Evolutionary conservation across 2,329 filamentous ascomycete species (phyloP).

Genomic region (Aspergillus persii): DNA sequence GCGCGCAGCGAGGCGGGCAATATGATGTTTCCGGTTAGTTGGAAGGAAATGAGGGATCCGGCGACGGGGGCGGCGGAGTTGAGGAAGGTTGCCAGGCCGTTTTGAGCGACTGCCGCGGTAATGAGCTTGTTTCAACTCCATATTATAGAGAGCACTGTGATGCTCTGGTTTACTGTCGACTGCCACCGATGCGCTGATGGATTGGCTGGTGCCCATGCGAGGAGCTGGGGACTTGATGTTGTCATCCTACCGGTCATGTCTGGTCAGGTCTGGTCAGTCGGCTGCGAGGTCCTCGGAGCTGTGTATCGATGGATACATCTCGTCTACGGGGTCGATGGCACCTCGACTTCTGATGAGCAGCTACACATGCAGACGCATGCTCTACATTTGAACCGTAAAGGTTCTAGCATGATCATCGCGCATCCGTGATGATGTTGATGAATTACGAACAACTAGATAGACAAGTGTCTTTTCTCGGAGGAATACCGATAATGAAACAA

Average conservation of each 20-base stretch:
- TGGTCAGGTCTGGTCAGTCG: background rate
- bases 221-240: background rate
- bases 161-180: no score
- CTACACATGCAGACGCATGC: background rate
- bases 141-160: no score
- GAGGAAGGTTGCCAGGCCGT: constrained; percentile 92
- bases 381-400: background rate
- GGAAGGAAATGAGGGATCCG: constrained; percentile 90
- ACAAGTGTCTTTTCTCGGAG: background rate
- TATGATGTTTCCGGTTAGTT: constrained; percentile 88
- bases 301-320: background rate
- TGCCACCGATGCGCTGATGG: no score
- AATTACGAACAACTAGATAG: background rate
- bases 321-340: no score
- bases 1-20: constrained; percentile 84
- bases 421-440: background rate
- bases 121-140: background rate
- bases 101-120: constrained; percentile 50
- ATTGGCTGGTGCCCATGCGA: no score
- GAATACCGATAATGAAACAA: background rate
- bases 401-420: background rate
- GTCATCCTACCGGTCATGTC: background rate
- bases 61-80: constrained; percentile 72
- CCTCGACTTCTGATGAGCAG: background rate
- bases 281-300: background rate